Conservation (phyloP, 805 yeast species). For the Wickerhamomyces xylosicus region DNA sequence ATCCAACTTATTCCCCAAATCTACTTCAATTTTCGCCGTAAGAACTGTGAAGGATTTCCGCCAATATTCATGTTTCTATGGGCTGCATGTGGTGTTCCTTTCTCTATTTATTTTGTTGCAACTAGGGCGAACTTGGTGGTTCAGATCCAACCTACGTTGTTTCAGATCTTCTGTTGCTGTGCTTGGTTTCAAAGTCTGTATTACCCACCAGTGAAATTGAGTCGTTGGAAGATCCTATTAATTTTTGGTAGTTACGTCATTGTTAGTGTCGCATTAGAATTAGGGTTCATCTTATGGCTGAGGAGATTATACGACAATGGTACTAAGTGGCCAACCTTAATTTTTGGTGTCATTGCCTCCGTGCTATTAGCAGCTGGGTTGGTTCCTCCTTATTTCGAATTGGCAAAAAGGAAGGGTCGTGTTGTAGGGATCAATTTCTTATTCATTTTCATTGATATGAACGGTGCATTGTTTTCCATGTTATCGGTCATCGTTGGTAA, state of each 20-base stretch:
- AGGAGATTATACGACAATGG: conserved; percentile 45
- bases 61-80: conserved; percentile 83
- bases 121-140: conserved; percentile 68
- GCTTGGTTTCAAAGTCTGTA: conserved; percentile 61
- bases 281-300: conserved; percentile 64
- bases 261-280: conserved; percentile 47
- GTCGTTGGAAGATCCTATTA: conserved; percentile 26
- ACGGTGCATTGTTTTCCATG: conserved; percentile 78
- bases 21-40: conserved; percentile 56
- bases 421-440: conserved; percentile 86
- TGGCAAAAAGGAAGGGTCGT: conserved; percentile 68
- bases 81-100: conserved; percentile 73
- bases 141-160: conserved; percentile 83
- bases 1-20: conserved; percentile 85
- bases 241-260: conserved; percentile 28
- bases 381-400: conserved; percentile 82
- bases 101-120: conserved; percentile 70
- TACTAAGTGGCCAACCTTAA: conserved; percentile 63
- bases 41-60: conserved; percentile 81
- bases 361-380: conserved; percentile 69
- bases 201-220: conserved; percentile 60
- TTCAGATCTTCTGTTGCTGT: conserved; percentile 55
- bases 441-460: conserved; percentile 63
- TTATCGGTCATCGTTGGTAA: conserved; percentile 46
- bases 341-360: conserved; percentile 77